Conservation (phyloP, 805 yeast genomes). For the Blastobotrys mokoenaii region DNA sequence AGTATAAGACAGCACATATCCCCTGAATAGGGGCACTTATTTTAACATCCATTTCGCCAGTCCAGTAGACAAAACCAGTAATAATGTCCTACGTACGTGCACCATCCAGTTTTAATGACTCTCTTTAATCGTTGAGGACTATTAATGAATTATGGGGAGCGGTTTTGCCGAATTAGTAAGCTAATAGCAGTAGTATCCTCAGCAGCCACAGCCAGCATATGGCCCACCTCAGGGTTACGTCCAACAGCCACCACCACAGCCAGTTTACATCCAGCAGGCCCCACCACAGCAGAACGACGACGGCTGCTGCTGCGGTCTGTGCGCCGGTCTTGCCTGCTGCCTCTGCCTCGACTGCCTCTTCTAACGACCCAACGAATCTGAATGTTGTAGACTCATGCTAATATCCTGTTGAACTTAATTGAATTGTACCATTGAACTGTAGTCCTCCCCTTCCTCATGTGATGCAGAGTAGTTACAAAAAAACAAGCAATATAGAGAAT, state of each 20-base stretch:
- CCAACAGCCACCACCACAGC: conserved; percentile 6
- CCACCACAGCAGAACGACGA: conserved; percentile 23
- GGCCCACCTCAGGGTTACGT: conserved; percentile 7
- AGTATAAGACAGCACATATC: too few species aligned
- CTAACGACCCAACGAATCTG: background rate
- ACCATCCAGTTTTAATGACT: background rate
- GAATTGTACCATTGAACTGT: too few species aligned
- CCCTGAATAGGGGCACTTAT: too few species aligned
- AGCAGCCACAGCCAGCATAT: conserved; percentile 17
- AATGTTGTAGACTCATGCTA: too few species aligned
- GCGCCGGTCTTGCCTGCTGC: conserved; percentile 29
- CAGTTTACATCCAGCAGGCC: conserved; percentile 18
- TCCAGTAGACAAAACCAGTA: background rate
- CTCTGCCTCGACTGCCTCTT: conserved; percentile 22
- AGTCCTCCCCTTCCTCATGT: too few species aligned
- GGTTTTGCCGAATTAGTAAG: background rate
- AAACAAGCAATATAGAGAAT: too few species aligned
- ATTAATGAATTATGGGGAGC: too few species aligned
- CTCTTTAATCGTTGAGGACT: too few species aligned
- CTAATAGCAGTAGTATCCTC: conserved; percentile 10
- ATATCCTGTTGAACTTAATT: too few species aligned
- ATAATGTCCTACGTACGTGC: conserved; percentile 11
- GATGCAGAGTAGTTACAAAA: too few species aligned
- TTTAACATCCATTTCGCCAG: too few species aligned
- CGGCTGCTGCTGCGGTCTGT: conserved; percentile 29